Evolutionary conservation across 2,329 filamentous ascomycete genomes (phyloP).

Genomic region (Colletotrichum aenigma): DNA sequence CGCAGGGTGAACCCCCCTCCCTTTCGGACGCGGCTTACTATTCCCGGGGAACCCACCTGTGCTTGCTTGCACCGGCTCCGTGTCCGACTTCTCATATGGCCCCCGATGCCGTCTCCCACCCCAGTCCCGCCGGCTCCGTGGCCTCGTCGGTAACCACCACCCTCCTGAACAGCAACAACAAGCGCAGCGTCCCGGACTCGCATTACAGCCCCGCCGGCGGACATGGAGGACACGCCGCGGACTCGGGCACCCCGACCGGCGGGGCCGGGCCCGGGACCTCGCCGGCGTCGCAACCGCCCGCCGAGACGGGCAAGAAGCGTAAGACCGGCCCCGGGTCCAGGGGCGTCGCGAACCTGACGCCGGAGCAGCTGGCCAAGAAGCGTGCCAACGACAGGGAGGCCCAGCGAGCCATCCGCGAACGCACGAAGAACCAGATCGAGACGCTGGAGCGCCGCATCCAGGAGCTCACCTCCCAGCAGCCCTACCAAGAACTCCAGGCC

Average conservation of each 20-base stretch:
- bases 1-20: background rate
- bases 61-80: background rate
- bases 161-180: constrained; percentile 1
- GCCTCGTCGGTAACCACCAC: constrained; percentile 13
- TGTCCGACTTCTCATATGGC: constrained; percentile 3
- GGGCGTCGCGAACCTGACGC: constrained; percentile 68
- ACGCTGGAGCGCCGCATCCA: constrained; percentile 72
- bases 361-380: constrained; percentile 75
- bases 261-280: background rate
- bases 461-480: constrained; percentile 79
- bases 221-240: background rate
- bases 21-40: background rate
- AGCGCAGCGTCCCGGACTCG: constrained; percentile 7
- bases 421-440: constrained; percentile 82
- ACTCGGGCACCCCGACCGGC: background rate
- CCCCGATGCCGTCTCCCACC: constrained; percentile 18
- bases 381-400: constrained; percentile 78
- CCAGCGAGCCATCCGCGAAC: constrained; percentile 82
- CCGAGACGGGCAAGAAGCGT: constrained; percentile 44
- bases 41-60: background rate
- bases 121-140: constrained; percentile 20
- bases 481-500: constrained; percentile 82
- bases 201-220: constrained; percentile 11
- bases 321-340: constrained; percentile 49
- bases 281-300: constrained; percentile 6